Evolutionary conservation across 345 rosid genomes (phyloP).

Genomic region (Hibiscus tridactylites): DNA sequence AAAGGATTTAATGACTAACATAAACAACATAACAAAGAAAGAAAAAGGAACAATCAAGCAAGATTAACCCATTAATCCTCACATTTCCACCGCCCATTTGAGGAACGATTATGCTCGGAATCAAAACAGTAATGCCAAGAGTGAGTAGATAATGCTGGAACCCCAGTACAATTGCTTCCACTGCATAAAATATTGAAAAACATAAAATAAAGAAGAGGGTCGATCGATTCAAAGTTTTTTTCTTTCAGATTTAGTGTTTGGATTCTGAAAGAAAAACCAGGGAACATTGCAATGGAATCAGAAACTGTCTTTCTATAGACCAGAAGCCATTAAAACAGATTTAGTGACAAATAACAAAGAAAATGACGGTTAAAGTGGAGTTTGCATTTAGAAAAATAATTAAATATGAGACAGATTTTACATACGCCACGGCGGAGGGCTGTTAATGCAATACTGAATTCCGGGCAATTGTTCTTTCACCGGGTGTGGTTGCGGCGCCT

Average conservation of each 20-base stretch:
- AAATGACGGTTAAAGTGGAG: neutral
- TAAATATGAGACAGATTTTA: neutral
- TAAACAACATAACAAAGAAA: neutral
- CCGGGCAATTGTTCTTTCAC: conserved; percentile 64
- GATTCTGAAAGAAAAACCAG: neutral
- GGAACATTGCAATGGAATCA: neutral
- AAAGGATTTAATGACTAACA: neutral
- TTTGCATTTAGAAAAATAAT: too few species aligned
- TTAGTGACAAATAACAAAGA: too few species aligned
- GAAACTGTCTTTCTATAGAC: neutral
- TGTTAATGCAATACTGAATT: conserved; percentile 53
- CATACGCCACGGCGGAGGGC: conserved; percentile 77
- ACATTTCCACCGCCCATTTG: conserved; percentile 70
- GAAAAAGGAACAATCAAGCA: neutral
- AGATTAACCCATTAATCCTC: conserved; percentile 10
- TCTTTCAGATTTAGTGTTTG: too few species aligned
- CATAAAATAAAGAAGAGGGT: neutral
- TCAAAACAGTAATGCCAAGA: conserved; percentile 57
- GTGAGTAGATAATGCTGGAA: conserved; percentile 61
- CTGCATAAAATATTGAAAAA: conserved; percentile 22
- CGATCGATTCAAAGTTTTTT: neutral
- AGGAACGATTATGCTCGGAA: conserved; percentile 62
- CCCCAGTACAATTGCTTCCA: conserved; percentile 48
- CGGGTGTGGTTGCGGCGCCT: conserved; percentile 45
- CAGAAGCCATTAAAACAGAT: too few species aligned